Conservation (phyloP, 805 yeast genomes). For the Pichia ethanolica region DNA sequence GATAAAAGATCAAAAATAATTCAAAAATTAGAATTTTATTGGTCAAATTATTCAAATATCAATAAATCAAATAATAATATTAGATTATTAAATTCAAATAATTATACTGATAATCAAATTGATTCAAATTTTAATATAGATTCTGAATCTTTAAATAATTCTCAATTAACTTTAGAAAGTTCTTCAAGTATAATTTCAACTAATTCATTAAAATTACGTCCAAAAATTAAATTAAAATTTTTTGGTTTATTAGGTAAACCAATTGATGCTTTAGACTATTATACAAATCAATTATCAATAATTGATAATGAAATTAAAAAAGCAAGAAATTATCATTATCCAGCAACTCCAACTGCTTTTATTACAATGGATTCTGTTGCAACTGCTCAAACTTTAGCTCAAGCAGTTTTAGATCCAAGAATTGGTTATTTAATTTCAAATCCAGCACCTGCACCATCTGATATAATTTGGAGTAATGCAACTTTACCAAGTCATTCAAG, state of each 20-base stretch:
- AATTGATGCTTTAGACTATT: slow-evolving; percentile 78
- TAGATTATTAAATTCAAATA: background rate
- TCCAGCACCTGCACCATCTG: slow-evolving; percentile 94
- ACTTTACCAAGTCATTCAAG: slow-evolving; percentile 74
- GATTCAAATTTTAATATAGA: background rate
- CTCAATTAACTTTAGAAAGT: background rate
- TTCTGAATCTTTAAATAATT: background rate
- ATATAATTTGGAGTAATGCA: slow-evolving; percentile 86
- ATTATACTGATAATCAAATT: background rate
- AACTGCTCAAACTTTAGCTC: slow-evolving; percentile 94
- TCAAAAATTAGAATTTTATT: slow-evolving; percentile 53
- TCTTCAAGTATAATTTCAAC: slow-evolving; percentile 8
- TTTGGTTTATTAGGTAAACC: slow-evolving; percentile 57
- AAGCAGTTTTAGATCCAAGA: slow-evolving; percentile 86
- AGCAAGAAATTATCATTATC: slow-evolving; percentile 62
- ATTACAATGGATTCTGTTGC: slow-evolving; percentile 94
- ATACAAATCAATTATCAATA: slow-evolving; percentile 57
- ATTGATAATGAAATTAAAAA: slow-evolving; percentile 62
- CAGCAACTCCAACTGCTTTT: slow-evolving; percentile 87
- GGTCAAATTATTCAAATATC: slow-evolving; percentile 48
- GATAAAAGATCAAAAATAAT: slow-evolving; percentile 48
- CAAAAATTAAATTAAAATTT: slow-evolving; percentile 52
- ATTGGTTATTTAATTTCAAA: slow-evolving; percentile 75
- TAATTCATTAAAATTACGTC: slow-evolving; percentile 37
- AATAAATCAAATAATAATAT: background rate